Percentiles rank a stretch among this genome's conserved stretches.
Conservation (phyloP, 2,329 filamentous ascomycete genomes). For the Scleromitrula shiraiana region DNA sequence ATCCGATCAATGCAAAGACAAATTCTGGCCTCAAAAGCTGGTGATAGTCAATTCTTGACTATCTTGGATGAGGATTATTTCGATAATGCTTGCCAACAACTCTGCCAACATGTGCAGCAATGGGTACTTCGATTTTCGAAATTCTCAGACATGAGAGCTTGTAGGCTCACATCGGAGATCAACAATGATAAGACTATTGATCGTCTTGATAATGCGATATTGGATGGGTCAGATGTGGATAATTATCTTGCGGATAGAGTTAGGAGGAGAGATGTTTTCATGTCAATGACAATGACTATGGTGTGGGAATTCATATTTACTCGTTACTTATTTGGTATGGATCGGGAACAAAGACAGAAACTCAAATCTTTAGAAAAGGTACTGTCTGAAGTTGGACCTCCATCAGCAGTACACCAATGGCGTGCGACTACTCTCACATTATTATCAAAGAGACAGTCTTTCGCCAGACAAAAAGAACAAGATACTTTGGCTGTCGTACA, state of each 20-base stretch:
- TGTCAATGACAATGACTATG: slow-evolving; percentile 99
- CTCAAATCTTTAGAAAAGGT: slow-evolving; percentile 93
- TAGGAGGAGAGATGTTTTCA: slow-evolving; percentile 85
- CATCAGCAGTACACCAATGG: slow-evolving; percentile 91
- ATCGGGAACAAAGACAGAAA: slow-evolving; percentile 93
- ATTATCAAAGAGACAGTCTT: slow-evolving; percentile 71
- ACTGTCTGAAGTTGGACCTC: slow-evolving; percentile 78
- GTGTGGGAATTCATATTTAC: slow-evolving; percentile 99
- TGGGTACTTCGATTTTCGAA: slow-evolving; percentile 98
- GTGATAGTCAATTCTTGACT: slow-evolving; percentile 66
- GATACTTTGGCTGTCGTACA: slow-evolving; percentile 96
- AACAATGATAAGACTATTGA: slow-evolving; percentile 90
- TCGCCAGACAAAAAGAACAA: slow-evolving; percentile 71
- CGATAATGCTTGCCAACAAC: slow-evolving; percentile 83
- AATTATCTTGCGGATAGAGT: slow-evolving; percentile 81
- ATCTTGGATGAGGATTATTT: slow-evolving; percentile 91
- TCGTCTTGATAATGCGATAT: slow-evolving; percentile 84
- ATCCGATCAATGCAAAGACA: slow-evolving; percentile 50
- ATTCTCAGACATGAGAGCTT: slow-evolving; percentile 86
- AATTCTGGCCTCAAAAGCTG: slow-evolving; percentile 50
- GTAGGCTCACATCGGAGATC: slow-evolving; percentile 74
- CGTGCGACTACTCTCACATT: slow-evolving; percentile 90
- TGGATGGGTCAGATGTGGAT: slow-evolving; percentile 92
- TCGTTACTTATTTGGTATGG: slow-evolving; percentile 96
- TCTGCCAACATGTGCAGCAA: slow-evolving; percentile 93